Evolutionary conservation across 495 filamentous ascomycete genomes (phyloP).

Genomic region (Penicillium bovifimosum): DNA sequence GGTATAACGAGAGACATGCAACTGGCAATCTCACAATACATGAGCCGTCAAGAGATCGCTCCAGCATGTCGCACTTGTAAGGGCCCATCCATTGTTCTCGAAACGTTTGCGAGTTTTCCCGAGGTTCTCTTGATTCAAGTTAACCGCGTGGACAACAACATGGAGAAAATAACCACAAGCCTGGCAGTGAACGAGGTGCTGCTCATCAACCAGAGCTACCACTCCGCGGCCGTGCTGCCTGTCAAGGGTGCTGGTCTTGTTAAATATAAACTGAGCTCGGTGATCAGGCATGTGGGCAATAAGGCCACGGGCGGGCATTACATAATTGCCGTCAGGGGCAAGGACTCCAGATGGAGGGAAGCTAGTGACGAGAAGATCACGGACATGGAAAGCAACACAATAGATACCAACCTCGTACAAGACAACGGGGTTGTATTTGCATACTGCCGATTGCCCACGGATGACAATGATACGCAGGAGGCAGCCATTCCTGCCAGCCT

Average conservation of each 20-base stretch:
- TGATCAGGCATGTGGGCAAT: constrained; percentile 24
- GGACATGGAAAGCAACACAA: neutral
- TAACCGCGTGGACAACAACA: neutral
- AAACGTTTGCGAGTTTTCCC: neutral
- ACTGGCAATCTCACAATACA: no score
- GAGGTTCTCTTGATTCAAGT: constrained; percentile 14
- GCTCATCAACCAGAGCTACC: neutral
- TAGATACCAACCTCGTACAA: neutral
- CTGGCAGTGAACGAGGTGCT: neutral
- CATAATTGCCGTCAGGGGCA: constrained; percentile 18
- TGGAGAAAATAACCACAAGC: neutral
- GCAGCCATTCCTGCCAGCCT: no score
- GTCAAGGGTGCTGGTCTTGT: no score
- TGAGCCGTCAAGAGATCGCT: no score
- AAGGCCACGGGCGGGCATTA: constrained; percentile 26
- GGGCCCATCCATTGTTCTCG: neutral
- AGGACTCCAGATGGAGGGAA: constrained; percentile 19
- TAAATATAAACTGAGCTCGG: constrained; percentile 25
- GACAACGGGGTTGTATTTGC: constrained; percentile 15
- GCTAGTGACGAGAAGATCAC: constrained; percentile 18
- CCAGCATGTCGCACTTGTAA: neutral
- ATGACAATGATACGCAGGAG: neutral
- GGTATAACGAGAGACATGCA: no score
- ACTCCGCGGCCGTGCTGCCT: no score
- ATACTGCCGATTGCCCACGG: constrained; percentile 17